phyloP scores from a whole-genome alignment of 164 flowering plant genomes.

The Buxus sempervirens region DNA sequence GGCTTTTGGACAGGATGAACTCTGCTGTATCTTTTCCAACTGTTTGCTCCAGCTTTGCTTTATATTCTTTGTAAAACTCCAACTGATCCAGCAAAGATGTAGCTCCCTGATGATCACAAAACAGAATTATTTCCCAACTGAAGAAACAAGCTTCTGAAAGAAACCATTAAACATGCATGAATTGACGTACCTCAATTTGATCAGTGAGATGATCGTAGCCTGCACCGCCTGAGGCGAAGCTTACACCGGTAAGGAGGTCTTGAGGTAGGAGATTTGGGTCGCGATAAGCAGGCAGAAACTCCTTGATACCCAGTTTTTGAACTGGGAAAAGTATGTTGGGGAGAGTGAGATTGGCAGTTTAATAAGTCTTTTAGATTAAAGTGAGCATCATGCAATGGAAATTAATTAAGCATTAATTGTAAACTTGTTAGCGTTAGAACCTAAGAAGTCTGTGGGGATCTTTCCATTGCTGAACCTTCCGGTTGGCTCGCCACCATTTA shows the following conservation, averaged over 20 bases:
- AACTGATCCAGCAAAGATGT: constrained; percentile 12
- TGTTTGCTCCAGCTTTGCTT: not conserved
- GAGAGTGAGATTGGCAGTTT: too few species aligned
- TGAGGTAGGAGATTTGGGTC: not conserved
- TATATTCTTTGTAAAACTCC: constrained; percentile 17
- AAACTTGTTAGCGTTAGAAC: not conserved
- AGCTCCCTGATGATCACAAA: not conserved
- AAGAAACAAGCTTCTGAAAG: not conserved
- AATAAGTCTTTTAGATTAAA: too few species aligned
- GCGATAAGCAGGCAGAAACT: constrained; percentile 3
- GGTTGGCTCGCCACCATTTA: not conserved
- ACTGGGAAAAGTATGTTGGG: constrained; percentile 6
- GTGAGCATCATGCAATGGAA: too few species aligned
- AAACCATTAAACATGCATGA: not conserved
- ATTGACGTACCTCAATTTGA: not conserved
- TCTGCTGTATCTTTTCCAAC: constrained; percentile 16
- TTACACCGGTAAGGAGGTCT: constrained; percentile 14
- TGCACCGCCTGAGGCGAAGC: not conserved
- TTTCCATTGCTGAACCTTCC: constrained; percentile 17
- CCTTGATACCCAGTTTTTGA: constrained; percentile 14
- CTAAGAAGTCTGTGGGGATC: constrained; percentile 11
- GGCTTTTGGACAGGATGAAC: constrained; percentile 9
- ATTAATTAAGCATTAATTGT: too few species aligned
- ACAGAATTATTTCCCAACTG: too few species aligned
- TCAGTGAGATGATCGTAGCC: not conserved